Percentiles rank a stretch among this genome's conserved stretches.
Conservation (phyloP, 2,329 filamentous ascomycete species). For the Meredithiella fracta region DNA sequence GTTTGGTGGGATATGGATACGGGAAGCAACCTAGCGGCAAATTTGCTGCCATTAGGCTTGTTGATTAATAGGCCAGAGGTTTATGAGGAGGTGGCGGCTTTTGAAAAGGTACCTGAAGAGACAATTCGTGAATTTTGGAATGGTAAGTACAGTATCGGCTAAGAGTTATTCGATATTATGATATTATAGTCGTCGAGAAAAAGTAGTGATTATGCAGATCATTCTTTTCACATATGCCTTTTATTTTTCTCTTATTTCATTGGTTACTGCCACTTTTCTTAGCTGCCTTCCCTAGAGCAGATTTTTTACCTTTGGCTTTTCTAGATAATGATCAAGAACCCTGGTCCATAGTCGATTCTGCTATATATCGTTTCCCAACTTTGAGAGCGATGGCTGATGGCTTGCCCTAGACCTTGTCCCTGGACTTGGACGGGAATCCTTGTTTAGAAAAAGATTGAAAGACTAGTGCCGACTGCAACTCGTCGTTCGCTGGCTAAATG, state of each 20-base stretch:
- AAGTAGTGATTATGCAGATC: not conserved
- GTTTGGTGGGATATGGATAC: too few relatives aligned
- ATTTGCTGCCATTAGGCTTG: slow-evolving; percentile 40
- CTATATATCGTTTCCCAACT: too few relatives aligned
- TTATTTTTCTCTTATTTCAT: not conserved
- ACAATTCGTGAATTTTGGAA: slow-evolving; percentile 41
- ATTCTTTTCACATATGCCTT: slow-evolving; percentile 4
- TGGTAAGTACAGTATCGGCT: too few relatives aligned
- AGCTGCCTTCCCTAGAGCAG: not conserved
- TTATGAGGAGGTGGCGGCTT: slow-evolving; percentile 37
- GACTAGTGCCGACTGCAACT: not conserved
- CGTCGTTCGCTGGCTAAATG: not conserved
- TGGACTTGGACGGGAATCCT: too few relatives aligned
- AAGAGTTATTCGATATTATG: slow-evolving; percentile 13
- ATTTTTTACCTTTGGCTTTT: too few relatives aligned
- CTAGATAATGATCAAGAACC: too few relatives aligned
- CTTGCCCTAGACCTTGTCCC: too few relatives aligned
- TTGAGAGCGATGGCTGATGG: too few relatives aligned
- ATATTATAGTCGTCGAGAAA: not conserved
- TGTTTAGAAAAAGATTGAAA: too few relatives aligned
- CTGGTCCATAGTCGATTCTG: too few relatives aligned
- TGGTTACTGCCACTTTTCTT: slow-evolving; percentile 2
- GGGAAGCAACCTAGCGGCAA: slow-evolving; percentile 12
- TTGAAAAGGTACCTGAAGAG: slow-evolving; percentile 32
- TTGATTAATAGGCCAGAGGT: slow-evolving; percentile 36